These are phyloP conservation scores for Fusarium devonianum DNA, from an alignment of 2,329 filamentous ascomycete species.

Conservation along the genomic window DNA sequence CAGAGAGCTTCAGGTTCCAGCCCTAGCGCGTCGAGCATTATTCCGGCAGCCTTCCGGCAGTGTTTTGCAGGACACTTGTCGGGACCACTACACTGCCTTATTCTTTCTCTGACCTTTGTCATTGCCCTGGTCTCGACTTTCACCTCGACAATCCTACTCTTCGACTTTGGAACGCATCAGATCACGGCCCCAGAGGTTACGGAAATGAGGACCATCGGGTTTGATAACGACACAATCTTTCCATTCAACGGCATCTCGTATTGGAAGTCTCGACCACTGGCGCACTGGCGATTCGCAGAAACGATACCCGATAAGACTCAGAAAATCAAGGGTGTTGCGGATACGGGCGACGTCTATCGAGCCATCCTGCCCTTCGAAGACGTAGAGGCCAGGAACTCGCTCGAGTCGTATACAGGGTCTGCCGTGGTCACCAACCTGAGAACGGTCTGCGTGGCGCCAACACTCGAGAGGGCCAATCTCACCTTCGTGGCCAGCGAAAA, in stretches of 20 bases:
- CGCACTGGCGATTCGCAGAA: slow-evolving; percentile 24
- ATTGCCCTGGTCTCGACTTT: slow-evolving; percentile 1
- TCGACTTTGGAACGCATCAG: neutral
- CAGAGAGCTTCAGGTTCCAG: neutral
- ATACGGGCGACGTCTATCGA: slow-evolving; percentile 12
- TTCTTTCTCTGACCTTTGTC: neutral
- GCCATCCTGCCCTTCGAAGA: slow-evolving; percentile 3
- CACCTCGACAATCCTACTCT: slow-evolving; percentile 15
- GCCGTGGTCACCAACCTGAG: neutral
- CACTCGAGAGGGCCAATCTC: neutral
- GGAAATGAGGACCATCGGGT: neutral
- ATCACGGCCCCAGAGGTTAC: neutral
- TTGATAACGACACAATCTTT: neutral
- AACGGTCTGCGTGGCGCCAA: neutral
- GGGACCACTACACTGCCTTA: neutral
- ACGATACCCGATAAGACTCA: neutral
- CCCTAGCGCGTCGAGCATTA: neutral
- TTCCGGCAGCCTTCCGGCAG: slow-evolving; percentile 6
- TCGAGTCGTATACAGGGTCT: slow-evolving; percentile 1
- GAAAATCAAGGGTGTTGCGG: neutral
- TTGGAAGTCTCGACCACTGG: slow-evolving; percentile 17
- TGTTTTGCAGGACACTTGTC: accelerated
- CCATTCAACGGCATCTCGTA: slow-evolving; percentile 12
- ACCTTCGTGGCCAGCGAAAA: neutral
- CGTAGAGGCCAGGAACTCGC: neutral